These are phyloP conservation scores for Capsicum pubescens DNA, from an alignment of 257 asterid genomes.

Conservation along the genomic window DNA sequence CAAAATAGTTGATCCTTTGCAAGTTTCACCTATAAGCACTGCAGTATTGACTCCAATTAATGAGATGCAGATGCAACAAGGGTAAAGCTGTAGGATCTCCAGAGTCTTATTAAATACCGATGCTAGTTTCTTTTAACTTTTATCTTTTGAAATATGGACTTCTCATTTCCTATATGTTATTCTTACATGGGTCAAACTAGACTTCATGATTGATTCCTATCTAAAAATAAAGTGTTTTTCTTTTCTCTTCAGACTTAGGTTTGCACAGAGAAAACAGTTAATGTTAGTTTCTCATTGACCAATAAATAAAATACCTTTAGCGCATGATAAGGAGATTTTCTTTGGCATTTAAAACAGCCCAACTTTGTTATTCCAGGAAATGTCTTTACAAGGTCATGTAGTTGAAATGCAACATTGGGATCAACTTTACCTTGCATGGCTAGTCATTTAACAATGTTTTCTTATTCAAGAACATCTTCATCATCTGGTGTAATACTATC, in stretches of 20 bases:
- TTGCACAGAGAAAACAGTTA: neutral
- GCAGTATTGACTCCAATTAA: conserved; percentile 35
- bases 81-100: neutral
- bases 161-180: conserved; percentile 10
- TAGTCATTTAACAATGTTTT: conserved; percentile 75
- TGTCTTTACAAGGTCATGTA: conserved; percentile 75
- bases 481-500: conserved; percentile 77
- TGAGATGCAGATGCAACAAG: conserved; percentile 24
- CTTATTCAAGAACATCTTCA: conserved; percentile 90
- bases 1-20: conserved; percentile 94
- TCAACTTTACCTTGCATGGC: conserved; percentile 57
- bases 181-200: neutral
- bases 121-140: conserved; percentile 8
- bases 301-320: conserved; percentile 58
- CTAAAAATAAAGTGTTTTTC: neutral
- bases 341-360: conserved; percentile 75
- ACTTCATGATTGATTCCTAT: neutral
- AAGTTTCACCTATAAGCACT: conserved; percentile 93
- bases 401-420: conserved; percentile 72
- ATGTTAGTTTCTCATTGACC: neutral
- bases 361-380: conserved; percentile 73
- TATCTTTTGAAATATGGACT: neutral
- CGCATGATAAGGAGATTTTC: conserved; percentile 87
- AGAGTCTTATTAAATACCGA: neutral
- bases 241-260: neutral